These are phyloP conservation scores for Yamadazyma tumulicola DNA, from an alignment of 805 yeast genomes.

Conservation along the genomic window DNA sequence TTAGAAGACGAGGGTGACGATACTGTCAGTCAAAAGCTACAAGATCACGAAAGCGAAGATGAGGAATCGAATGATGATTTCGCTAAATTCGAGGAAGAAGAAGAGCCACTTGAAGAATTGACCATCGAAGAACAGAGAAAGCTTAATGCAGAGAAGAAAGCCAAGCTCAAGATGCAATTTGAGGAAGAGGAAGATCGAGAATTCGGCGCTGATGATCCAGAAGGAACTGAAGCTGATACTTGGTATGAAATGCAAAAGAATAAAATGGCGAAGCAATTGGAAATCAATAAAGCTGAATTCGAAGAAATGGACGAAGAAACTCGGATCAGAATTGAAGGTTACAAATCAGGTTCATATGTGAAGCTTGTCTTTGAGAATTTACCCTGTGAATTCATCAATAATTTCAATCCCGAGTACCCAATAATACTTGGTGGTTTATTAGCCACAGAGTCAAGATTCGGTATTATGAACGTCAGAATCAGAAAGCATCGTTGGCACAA, in stretches of 20 bases:
- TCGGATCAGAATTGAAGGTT: conserved; percentile 84
- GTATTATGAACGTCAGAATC: conserved; percentile 86
- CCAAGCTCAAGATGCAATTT: conserved; percentile 80
- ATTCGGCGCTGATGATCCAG: conserved; percentile 76
- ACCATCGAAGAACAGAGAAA: conserved; percentile 74
- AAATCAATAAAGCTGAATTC: conserved; percentile 81
- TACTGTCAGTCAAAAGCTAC: conserved; percentile 25
- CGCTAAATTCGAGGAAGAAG: conserved; percentile 42
- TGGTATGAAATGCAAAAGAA: conserved; percentile 98
- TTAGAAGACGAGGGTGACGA: conserved; percentile 36
- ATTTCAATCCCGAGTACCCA: conserved; percentile 83
- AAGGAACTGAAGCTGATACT: conserved; percentile 78
- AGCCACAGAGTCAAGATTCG: conserved; percentile 89
- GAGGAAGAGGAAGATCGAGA: conserved; percentile 71
- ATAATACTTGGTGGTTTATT: conserved; percentile 86
- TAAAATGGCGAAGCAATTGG: conserved; percentile 92
- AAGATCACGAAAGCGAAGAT: conserved; percentile 22
- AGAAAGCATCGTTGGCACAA: conserved; percentile 99
- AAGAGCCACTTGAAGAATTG: conserved; percentile 37
- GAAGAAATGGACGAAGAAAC: conserved; percentile 72
- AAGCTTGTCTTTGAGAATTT: conserved; percentile 76
- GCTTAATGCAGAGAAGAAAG: conserved; percentile 84
- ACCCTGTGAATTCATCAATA: conserved; percentile 87
- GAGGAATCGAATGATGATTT: conserved; percentile 32
- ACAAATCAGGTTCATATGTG: conserved; percentile 89